These are phyloP conservation scores for Dendrobium catenatum DNA, from an alignment of 106 monocot species.

Conservation along the genomic window DNA sequence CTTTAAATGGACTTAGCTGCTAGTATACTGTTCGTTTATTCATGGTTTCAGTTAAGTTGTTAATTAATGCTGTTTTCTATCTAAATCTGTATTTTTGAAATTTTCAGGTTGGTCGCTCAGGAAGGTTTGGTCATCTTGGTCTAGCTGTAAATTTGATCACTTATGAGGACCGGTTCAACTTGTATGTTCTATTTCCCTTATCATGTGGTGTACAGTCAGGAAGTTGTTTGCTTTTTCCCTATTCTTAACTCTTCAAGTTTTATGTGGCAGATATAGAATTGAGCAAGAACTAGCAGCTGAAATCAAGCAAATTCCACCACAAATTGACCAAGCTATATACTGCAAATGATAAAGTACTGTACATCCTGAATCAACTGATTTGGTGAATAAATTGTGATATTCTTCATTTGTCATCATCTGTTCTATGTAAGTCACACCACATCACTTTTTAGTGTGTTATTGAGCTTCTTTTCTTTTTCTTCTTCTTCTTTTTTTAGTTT, in stretches of 20 bases:
- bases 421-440: background rate
- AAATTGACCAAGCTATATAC: slow-evolving; percentile 86
- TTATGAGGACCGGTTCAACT: slow-evolving; percentile 87
- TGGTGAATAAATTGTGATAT: background rate
- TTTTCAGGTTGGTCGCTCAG: slow-evolving; percentile 85
- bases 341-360: slow-evolving; percentile 48
- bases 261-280: slow-evolving; percentile 66
- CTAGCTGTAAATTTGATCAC: slow-evolving; percentile 94
- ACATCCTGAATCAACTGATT: background rate
- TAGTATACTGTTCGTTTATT: too few species aligned
- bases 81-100: background rate
- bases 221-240: background rate
- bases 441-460: background rate
- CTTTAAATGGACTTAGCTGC: too few species aligned
- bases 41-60: too few species aligned
- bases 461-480: too few species aligned
- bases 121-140: slow-evolving; percentile 93
- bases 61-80: too few species aligned
- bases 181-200: slow-evolving; percentile 23
- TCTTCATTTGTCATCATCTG: background rate
- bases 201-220: background rate
- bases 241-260: background rate
- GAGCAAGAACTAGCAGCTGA: slow-evolving; percentile 98
- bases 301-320: slow-evolving; percentile 89
- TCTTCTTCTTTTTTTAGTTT: too few species aligned